Evolutionary conservation across 306 rosid species (phyloP), one percentile per base, ranked within the genome.

Genomic region (Quercus dentata): DNA sequence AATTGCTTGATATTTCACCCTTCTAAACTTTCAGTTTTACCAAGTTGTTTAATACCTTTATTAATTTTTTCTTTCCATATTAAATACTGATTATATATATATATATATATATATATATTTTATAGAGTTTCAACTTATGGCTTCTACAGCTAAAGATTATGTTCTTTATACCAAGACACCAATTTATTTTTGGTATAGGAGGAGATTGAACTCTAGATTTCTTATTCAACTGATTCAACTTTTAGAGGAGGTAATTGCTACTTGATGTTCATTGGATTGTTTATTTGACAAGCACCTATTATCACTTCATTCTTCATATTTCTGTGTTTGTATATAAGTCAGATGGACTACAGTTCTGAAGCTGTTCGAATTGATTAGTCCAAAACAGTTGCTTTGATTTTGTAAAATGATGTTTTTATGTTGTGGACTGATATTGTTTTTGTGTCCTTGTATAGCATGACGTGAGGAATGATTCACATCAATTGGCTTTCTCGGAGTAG

Each of bases 401-500:
- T 71, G 77, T 44, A 72, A 38, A 67, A 63, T 33, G 10, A 54
- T 76, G 46, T 75, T 59, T 74, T 7, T 69, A 74, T 49, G 70
- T 55, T 17, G 74, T 78, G 49, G 77, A 68, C 74, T 82, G 78
- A 79, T 82, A 15, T 77, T 59, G 55, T 59, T 51, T 77, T 79
- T 35, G 56, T 74, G 86, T 69, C 35, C 63, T 85, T 81, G 56
- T 41, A 41, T 78, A 95, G 98, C 93, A 93, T 81, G 92, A 92
- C 77, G 74, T 88, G 80, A 91, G 90, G 84, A 90, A 90, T 83
- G 91, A 78, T 80, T 90, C 97, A 28, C 97, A 89, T 77, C 78
- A 80, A 35, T 71, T 90, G 85, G 99, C 99, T 80, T 92, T 98
- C 5, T 76, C 74, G 86, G 96, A 95, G 89, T 94, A 90, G 82